Conservation (phyloP, 208 protist genomes). For the Leishmania turanica region DNA sequence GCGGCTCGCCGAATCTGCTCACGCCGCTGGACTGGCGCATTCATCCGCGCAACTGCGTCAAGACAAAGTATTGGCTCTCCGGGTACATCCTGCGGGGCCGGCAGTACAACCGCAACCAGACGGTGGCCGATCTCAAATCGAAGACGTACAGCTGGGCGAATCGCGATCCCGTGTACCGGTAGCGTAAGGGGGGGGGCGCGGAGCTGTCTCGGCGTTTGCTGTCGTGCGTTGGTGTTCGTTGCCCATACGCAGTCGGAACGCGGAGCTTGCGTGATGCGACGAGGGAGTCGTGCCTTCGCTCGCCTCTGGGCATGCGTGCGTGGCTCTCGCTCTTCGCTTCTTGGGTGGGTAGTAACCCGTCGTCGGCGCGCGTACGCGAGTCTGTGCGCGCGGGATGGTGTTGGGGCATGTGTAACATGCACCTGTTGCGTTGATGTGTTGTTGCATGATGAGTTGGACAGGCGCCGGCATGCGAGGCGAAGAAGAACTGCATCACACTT, state of each 20-base stretch:
- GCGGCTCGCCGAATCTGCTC: conserved; percentile 80
- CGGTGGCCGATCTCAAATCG: conserved; percentile 89
- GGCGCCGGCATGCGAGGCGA: neutral
- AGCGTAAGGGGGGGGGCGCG: neutral
- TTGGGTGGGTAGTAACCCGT: neutral
- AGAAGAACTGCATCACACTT: neutral
- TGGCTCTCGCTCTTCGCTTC: neutral
- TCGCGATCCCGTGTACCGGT: conserved; percentile 89
- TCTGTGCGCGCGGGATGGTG: neutral
- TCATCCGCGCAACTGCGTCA: conserved; percentile 87
- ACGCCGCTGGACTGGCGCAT: conserved; percentile 92
- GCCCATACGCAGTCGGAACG: neutral
- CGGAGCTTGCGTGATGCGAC: neutral
- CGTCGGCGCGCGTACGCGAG: neutral
- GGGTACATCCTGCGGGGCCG: conserved; percentile 90
- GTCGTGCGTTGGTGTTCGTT: neutral
- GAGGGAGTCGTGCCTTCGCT: neutral
- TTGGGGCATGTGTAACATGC: neutral
- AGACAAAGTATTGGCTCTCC: conserved; percentile 93
- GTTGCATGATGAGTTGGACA: neutral
- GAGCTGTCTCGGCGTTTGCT: neutral
- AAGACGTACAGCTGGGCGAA: conserved; percentile 93
- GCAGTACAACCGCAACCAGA: conserved; percentile 87
- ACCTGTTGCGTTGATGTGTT: neutral
- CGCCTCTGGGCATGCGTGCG: neutral